These are phyloP conservation scores for Nakaseomyces uthaithaninus DNA, from an alignment of 1,139 yeast genomes.

Conservation along the genomic window DNA sequence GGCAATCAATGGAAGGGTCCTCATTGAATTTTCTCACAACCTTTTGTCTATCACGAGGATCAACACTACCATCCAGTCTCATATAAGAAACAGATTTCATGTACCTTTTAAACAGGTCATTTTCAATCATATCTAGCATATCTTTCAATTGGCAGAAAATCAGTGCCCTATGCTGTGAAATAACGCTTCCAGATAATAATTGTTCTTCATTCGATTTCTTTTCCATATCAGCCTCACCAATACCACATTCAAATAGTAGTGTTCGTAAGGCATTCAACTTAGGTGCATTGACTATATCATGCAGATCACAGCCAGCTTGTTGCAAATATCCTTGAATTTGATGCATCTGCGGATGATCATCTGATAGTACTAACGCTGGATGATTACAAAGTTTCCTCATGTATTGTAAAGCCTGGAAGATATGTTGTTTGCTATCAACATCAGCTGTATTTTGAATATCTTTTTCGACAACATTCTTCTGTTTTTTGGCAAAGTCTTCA, in stretches of 20 bases:
- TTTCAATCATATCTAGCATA: constrained; percentile 94
- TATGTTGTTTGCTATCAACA: constrained; percentile 67
- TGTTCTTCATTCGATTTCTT: constrained; percentile 34
- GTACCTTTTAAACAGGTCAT: constrained; percentile 69
- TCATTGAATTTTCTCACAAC: constrained; percentile 88
- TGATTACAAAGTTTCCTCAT: constrained; percentile 97
- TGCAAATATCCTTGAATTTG: constrained; percentile 56
- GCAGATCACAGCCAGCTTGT: constrained; percentile 50
- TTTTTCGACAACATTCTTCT: constrained; percentile 60
- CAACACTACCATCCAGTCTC: constrained; percentile 93
- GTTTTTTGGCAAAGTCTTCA: constrained; percentile 85
- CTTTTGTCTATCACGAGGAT: constrained; percentile 84
- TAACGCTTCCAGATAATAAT: constrained; percentile 52
- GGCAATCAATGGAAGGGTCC: constrained; percentile 93
- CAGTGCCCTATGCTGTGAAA: constrained; percentile 90
- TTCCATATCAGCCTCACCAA: constrained; percentile 56
- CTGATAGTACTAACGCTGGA: constrained; percentile 84
- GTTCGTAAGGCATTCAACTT: constrained; percentile 78
- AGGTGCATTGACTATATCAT: constrained; percentile 81
- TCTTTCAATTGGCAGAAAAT: constrained; percentile 95
- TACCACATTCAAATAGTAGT: constrained; percentile 85
- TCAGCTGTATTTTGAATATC: constrained; percentile 44
- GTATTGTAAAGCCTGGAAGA: constrained; percentile 94
- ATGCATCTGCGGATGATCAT: constrained; percentile 73
- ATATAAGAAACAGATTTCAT: constrained; percentile 90